Base-by-base conservation (phyloP, 352 stramenopile genomes). In the Pythium rishiriense region DNA sequence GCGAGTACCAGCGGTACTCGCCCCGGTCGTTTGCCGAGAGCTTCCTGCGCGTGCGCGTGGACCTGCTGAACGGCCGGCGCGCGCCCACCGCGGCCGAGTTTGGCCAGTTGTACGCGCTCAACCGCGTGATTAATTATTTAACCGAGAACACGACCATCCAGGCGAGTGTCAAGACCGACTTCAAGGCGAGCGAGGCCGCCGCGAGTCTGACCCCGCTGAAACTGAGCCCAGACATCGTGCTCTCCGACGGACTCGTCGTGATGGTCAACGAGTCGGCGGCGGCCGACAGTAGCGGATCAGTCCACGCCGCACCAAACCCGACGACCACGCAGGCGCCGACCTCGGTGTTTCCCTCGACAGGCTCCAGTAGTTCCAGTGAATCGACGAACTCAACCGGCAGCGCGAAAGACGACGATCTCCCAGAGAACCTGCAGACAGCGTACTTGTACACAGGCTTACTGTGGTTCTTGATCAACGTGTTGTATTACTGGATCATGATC, bases 121-220 rank as follows among this genome's bases (percentile, higher is more conserved):
- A 70, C 33, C 58, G 60, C 26, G 60, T 68, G 45, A 22, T 76
- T 39, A 76, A 76, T 64, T 61, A 73, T 37, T 58, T 76, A 41
- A 73, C 46, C 33, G 65, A 76, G 45, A 73, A 73, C 52, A 39
- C 43, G 56, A 64, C 65, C 31, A 54, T 76, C 29, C 55, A 68
- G 25, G 58, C 69, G 19, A 50, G 21, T 8, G 29, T 73, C 10
- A 62, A 68, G 21, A 45, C 60, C 15, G 62, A 26, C 8, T 71
- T 76, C 42, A 51, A 66, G 14, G 41, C 45, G 1, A 37, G 21
- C 11, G 57, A 65, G 0, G 52, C 64, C 19, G 19, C n/a, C 6
- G 7, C 33, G 29, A 15, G 46, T 6, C 58, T 76, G 60, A 76
- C 68, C 52, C 45, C 51, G 1, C 12, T 57, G 1, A 31, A 64